Evolutionary conservation across 805 yeast genomes (phyloP).

Genomic region (Sugiyamaella boreocaroliniensis): DNA sequence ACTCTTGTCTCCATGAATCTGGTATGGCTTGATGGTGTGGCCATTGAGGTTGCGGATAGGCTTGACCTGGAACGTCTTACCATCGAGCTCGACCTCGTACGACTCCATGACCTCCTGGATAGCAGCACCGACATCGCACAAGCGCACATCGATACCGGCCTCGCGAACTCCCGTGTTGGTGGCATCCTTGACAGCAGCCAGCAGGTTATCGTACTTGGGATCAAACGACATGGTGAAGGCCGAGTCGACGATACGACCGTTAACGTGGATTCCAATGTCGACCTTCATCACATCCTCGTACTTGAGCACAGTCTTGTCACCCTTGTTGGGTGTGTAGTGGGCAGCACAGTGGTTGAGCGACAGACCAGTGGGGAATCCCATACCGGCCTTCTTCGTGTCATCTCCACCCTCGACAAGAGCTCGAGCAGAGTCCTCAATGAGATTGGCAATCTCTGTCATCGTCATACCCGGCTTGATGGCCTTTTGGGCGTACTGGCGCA

Average conservation of each 20-base stretch:
- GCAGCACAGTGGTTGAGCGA: slow-evolving; percentile 94
- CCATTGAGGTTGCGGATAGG: slow-evolving; percentile 91
- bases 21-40: slow-evolving; percentile 78
- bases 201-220: slow-evolving; percentile 68
- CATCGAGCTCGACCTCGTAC: slow-evolving; percentile 85
- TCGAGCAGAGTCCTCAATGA: slow-evolving; percentile 79
- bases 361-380: slow-evolving; percentile 98
- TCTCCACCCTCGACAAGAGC: slow-evolving; percentile 60
- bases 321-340: slow-evolving; percentile 94
- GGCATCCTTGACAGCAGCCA: slow-evolving; percentile 85
- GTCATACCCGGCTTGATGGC: slow-evolving; percentile 85
- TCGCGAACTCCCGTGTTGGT: slow-evolving; percentile 89
- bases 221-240: slow-evolving; percentile 91
- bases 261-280: slow-evolving; percentile 93
- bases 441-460: slow-evolving; percentile 82
- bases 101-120: slow-evolving; percentile 97
- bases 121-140: slow-evolving; percentile 92
- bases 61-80: slow-evolving; percentile 76
- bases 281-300: slow-evolving; percentile 95
- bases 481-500: slow-evolving; percentile 69
- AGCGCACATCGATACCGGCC: slow-evolving; percentile 92
- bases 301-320: slow-evolving; percentile 73
- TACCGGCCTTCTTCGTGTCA: slow-evolving; percentile 60
- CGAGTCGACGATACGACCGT: slow-evolving; percentile 89
- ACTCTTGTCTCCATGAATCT: slow-evolving; percentile 90